Evolutionary conservation across 1,284 basidiomycete genomes (phyloP).

Genomic region (Cystobasidium sp.): DNA sequence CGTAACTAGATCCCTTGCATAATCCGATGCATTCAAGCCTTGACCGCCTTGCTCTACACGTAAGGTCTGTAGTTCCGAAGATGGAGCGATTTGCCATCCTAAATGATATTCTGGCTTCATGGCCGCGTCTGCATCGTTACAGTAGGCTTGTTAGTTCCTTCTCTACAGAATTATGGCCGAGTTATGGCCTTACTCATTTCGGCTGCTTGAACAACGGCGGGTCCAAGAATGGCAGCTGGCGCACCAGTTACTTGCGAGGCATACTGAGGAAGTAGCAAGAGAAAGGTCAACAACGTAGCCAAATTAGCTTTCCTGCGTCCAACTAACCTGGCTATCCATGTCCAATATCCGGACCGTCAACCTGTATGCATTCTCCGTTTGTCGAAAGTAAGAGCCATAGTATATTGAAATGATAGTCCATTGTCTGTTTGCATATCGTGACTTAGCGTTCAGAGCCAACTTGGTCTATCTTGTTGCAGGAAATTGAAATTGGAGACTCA

Average conservation of each 20-base stretch:
- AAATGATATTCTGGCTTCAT: slow-evolving; percentile 40
- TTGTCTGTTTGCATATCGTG: slow-evolving; percentile 44
- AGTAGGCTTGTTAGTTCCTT: background rate
- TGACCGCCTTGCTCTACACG: slow-evolving; percentile 34
- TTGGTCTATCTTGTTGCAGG: background rate
- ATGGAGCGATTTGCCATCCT: slow-evolving; percentile 43
- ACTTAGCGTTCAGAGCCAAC: background rate
- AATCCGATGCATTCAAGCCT: slow-evolving; percentile 48
- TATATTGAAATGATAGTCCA: slow-evolving; percentile 54
- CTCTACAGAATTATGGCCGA: background rate
- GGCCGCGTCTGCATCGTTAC: slow-evolving; percentile 8
- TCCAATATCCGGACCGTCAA: slow-evolving; percentile 53
- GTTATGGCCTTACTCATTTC: slow-evolving; percentile 11
- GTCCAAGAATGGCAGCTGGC: slow-evolving; percentile 55
- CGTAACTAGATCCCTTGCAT: slow-evolving; percentile 51
- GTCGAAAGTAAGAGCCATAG: slow-evolving; percentile 50
- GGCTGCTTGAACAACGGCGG: slow-evolving; percentile 50
- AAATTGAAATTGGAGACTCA: background rate
- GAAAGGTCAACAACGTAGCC: background rate
- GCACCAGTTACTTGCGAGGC: slow-evolving; percentile 32
- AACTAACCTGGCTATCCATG: slow-evolving; percentile 51
- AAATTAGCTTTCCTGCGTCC: slow-evolving; percentile 47
- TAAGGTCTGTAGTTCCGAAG: slow-evolving; percentile 26
- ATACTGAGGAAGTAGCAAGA: slow-evolving; percentile 14
- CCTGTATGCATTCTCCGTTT: slow-evolving; percentile 46